Evolutionary conservation across 495 filamentous ascomycete species (phyloP).

Genomic region (Tuber microsphaerosporum): DNA sequence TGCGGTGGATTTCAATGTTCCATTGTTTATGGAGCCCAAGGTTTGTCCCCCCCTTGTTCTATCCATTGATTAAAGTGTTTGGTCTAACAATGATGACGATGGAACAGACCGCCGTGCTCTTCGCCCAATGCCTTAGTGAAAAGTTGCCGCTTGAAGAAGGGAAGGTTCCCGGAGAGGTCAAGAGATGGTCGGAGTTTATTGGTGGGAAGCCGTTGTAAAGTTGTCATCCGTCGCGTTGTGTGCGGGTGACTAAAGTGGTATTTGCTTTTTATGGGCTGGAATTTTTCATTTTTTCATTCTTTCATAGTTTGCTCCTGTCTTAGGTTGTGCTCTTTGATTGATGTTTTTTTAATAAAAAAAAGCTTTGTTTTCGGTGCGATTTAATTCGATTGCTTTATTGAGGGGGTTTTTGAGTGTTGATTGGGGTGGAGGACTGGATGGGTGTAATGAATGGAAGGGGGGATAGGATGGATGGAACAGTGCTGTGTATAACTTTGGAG

Average conservation of each 20-base stretch:
- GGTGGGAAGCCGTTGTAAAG: conserved; percentile 80
- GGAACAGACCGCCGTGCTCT: conserved; percentile 80
- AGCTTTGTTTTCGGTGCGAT: not conserved
- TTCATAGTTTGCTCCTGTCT: conserved; percentile 22
- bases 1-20: conserved; percentile 95
- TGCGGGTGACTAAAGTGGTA: not conserved
- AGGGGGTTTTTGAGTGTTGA: not conserved
- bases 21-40: conserved; percentile 98
- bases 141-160: conserved; percentile 78
- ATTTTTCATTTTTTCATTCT: conserved; percentile 3
- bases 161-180: conserved; percentile 76
- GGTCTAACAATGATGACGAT: conserved; percentile 16
- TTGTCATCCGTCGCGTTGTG: not conserved
- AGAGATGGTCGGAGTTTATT: conserved; percentile 88
- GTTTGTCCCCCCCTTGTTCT: conserved; percentile 50
- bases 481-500: not conserved
- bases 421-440: not conserved
- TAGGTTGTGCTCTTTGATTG: conserved; percentile 4
- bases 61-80: not conserved
- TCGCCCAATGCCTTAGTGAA: conserved; percentile 90
- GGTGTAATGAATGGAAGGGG: not conserved
- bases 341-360: conserved; percentile 3
- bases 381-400: not conserved
- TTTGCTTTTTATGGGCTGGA: conserved; percentile 9
- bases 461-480: not conserved